These are phyloP conservation scores for Thozetella sp. DNA, from an alignment of 495 filamentous ascomycete genomes.

Conservation along the genomic window DNA sequence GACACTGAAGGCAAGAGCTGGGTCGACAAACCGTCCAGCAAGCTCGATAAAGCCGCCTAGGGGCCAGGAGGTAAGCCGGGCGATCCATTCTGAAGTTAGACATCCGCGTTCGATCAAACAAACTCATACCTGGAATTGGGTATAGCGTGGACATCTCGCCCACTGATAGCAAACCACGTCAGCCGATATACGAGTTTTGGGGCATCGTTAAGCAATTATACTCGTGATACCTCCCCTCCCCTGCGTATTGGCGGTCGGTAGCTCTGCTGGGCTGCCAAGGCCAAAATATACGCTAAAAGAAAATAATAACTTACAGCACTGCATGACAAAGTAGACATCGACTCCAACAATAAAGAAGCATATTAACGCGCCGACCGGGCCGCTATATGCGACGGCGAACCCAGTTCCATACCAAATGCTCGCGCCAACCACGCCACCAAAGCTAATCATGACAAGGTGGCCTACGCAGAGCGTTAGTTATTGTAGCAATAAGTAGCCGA, in stretches of 20 bases:
- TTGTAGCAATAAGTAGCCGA: not conserved
- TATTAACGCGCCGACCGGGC: slow-evolving; percentile 55
- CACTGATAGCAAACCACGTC: too few species aligned
- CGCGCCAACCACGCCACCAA: slow-evolving; percentile 46
- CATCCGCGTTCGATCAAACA: too few species aligned
- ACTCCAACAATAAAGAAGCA: slow-evolving; percentile 56
- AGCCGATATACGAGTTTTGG: too few species aligned
- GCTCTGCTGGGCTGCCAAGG: too few species aligned
- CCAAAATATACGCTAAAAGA: too few species aligned
- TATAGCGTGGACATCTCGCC: slow-evolving; percentile 61
- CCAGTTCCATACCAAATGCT: slow-evolving; percentile 46
- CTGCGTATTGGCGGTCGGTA: too few species aligned
- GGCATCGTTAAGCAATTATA: too few species aligned
- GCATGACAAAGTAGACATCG: slow-evolving; percentile 63
- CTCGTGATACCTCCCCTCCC: too few species aligned
- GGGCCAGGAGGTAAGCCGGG: not conserved
- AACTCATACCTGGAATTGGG: slow-evolving; percentile 32
- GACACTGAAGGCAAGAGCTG: slow-evolving; percentile 51
- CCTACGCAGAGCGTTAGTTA: slow-evolving; percentile 1
- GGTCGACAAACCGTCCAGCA: slow-evolving; percentile 57
- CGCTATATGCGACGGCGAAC: slow-evolving; percentile 50
- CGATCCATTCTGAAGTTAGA: not conserved
- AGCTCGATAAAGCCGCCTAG: slow-evolving; percentile 59
- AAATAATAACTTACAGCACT: slow-evolving; percentile 26
- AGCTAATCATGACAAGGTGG: slow-evolving; percentile 43